Conservation (phyloP, 495 filamentous ascomycete species). For the Xylaria intraflava region DNA sequence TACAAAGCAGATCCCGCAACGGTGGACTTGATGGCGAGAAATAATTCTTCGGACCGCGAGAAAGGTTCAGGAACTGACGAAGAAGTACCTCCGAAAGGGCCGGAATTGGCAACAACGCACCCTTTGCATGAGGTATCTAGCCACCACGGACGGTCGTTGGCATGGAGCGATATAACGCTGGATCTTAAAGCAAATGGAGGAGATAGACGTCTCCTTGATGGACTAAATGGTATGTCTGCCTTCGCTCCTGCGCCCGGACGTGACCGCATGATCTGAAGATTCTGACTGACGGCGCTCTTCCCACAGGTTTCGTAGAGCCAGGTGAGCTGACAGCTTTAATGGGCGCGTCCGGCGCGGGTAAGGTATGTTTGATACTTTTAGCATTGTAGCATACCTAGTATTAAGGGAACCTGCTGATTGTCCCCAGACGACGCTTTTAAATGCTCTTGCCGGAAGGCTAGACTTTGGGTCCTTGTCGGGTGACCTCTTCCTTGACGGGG, state of each 20-base stretch:
- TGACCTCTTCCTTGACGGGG: too few species aligned
- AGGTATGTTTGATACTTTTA: too few species aligned
- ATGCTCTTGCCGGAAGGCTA: too few species aligned
- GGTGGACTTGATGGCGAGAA: constrained; percentile 27
- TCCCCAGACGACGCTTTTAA: too few species aligned
- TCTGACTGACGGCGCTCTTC: too few species aligned
- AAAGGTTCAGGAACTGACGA: neutral
- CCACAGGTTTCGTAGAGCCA: constrained; percentile 72
- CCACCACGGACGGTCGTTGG: constrained; percentile 51
- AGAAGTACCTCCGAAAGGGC: neutral
- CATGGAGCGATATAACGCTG: constrained; percentile 74
- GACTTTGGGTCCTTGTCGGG: too few species aligned
- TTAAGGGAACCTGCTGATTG: too few species aligned
- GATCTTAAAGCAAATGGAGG: constrained; percentile 76
- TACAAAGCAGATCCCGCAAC: constrained; percentile 8
- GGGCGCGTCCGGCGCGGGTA: constrained; percentile 63
- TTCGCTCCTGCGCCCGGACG: too few species aligned
- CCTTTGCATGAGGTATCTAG: constrained; percentile 50
- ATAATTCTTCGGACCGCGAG: constrained; percentile 14
- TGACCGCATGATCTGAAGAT: too few species aligned
- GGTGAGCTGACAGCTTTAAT: constrained; percentile 78
- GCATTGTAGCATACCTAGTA: too few species aligned
- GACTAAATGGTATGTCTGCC: constrained; percentile 54
- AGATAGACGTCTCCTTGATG: constrained; percentile 59
- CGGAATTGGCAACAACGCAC: constrained; percentile 11